Percentiles rank a stretch among this genome's conserved stretches.
phyloP scores from a whole-genome alignment of 305 asterid species.

The Plantago rigida region DNA sequence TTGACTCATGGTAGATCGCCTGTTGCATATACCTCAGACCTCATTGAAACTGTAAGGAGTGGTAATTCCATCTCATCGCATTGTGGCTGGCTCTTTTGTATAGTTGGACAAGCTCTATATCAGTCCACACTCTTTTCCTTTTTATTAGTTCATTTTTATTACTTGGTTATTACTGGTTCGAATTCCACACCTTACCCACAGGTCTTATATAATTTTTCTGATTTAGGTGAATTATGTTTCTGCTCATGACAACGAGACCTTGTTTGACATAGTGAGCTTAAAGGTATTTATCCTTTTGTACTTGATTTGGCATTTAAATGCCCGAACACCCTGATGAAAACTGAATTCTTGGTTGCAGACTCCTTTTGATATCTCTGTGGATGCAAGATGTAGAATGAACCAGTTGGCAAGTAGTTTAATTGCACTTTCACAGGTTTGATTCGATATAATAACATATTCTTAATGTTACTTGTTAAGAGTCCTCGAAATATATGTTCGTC shows the following conservation, averaged over 20 bases:
- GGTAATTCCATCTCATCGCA: background rate
- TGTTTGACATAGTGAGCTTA: conserved; percentile 75
- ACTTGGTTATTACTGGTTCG: conserved; percentile 3
- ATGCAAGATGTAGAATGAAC: conserved; percentile 91
- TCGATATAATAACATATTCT: background rate
- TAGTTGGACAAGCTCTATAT: background rate
- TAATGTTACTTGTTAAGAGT: too few relatives aligned
- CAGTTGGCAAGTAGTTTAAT: conserved; percentile 81
- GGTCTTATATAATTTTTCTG: conserved; percentile 5
- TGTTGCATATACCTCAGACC: conserved; percentile 72
- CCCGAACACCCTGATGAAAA: conserved; percentile 20
- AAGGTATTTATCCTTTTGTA: conserved; percentile 45
- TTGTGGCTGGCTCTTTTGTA: background rate
- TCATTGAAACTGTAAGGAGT: conserved; percentile 73
- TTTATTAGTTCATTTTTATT: background rate
- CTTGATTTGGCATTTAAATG: conserved; percentile 8
- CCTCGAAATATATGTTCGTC: too few relatives aligned
- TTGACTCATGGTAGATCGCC: conserved; percentile 54
- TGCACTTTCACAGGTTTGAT: conserved; percentile 84
- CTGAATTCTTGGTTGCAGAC: conserved; percentile 41
- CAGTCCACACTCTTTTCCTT: background rate
- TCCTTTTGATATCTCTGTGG: conserved; percentile 54
- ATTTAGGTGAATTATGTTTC: conserved; percentile 82
- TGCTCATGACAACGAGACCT: conserved; percentile 94
- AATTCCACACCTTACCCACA: conserved; percentile 9